Evolutionary conservation across 1,284 basidiomycete genomes (phyloP), one percentile per base, ranked within the genome.

Genomic region (Sphaerobolus stellatus): DNA sequence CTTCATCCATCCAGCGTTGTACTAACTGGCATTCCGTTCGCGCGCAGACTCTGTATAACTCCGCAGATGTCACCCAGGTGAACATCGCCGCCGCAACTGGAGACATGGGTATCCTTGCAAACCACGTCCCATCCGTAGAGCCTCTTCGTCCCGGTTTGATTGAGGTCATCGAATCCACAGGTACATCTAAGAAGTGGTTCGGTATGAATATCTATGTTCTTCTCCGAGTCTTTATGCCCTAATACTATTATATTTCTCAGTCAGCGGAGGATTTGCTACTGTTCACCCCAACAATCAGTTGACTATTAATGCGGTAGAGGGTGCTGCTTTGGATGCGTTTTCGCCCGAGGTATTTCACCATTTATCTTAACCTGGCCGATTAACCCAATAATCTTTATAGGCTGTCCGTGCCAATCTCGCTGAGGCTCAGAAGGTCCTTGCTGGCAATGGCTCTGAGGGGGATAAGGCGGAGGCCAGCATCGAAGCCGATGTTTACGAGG

Each of bases 91-190:
- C 94, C 48, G 89, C 87, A 56, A 88, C 92, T n/a, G 95, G 94
- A 73, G 94, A 97, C 74, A 97, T 98, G 94, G 94, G 95, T 81
- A 91, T 98, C 68, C 85, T 98, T 61, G 92, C 95, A 65, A 95
- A 95, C 81, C 94, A 98, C 76, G 94, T 97, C 57, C 87, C 94
- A 43, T 89, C 92, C 29, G 89, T 98, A 59, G 94, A 98, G 74
- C 82, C 94, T 51, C 80, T 98, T 56, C 90, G 92, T 69, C 88
- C 95, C 47, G 95, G 94, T 71, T 81, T 98, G 59, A 79, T 98
- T 56, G 94, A 98, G 75, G 89, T 98, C 61, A 84, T 97, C 61
- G 94, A 96, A 76, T 77, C 83, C 20, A 78, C 77, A 55, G 86
- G 84, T 63, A 71, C 78, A 46, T 82, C 86, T 56, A 94, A 94